Base-by-base conservation (phyloP, 2,329 filamentous ascomycete species). In the Juglanconis oblonga region DNA sequence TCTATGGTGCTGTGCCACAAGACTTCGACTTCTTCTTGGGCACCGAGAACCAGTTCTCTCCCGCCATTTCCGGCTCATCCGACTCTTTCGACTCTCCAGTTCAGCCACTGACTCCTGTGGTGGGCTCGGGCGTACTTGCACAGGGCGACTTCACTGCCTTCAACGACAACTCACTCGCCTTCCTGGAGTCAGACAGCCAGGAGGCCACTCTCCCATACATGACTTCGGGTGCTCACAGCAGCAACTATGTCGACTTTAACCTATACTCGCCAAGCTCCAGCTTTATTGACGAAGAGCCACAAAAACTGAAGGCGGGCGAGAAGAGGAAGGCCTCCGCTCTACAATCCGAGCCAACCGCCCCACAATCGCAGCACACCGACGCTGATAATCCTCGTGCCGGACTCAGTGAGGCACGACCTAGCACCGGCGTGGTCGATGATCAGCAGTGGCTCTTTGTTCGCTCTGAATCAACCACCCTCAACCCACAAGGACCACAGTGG, bases 241-340 rank as follows among this genome's bases (percentile, higher is more conserved):
- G 71, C 66, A 73, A 80, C 70, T 84, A 84, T 66, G 71, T 77
- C 65, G 82, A 84, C 73, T 85, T 85, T 73, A 80, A 78, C 67
- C 76, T 84, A 14, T 85, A 78, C 73, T 84, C 81, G 53, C 81
- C 82, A 3, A 70, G 72, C 29, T 77, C 79, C 17, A 75, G 72
- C 61, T 77, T 77, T 67, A 73, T 79, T 13, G 80, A 82, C 58
- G 81, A 83, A 61, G 81, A 84, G 49, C 73, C 68, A 31, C 67
- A 66, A 58, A 63, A 64, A 42, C 50, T 70, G n/a, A 62, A 62
- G 50, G 65, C 66, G 52, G 62, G 59, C 47, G 62, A 62, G 8
- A 55, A 52, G 52, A 50, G 38, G 47, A 51, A 33, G 38, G 24
- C 45, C 11, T 50, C 61, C 31, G 9, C 49, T 3, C 35, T 38